A percentile compares a stretch with the other conserved stretches of the same genome.
These are phyloP conservation scores for Xylaria hypoxylon DNA, from an alignment of 2,329 filamentous ascomycete genomes.

Conservation along the genomic window DNA sequence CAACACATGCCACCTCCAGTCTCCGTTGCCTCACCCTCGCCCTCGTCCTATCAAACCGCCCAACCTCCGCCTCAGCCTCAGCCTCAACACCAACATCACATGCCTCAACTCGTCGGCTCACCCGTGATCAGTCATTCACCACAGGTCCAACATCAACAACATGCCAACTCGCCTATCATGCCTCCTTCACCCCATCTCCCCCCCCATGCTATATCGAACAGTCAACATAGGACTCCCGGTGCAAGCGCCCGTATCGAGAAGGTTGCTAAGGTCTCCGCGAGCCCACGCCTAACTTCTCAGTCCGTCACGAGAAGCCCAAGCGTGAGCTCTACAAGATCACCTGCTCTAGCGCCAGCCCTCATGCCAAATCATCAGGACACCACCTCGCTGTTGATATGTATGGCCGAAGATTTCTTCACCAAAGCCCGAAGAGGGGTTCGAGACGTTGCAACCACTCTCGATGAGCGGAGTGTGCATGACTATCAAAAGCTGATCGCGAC, in stretches of 20 bases:
- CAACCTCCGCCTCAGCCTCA: conserved; percentile 38
- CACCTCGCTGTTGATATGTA: conserved; percentile 71
- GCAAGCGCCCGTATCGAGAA: conserved; percentile 46
- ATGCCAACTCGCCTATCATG: conserved; percentile 45
- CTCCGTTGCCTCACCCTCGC: conserved; percentile 30
- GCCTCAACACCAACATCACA: conserved; percentile 42
- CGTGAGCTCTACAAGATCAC: conserved; percentile 51
- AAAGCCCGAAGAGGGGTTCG: conserved; percentile 70
- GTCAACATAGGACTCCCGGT: conserved; percentile 40
- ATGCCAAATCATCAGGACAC: conserved; percentile 62
- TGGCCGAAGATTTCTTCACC: conserved; percentile 80
- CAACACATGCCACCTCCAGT: conserved; percentile 35
- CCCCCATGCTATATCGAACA: conserved; percentile 42
- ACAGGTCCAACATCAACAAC: conserved; percentile 42
- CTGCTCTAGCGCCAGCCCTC: conserved; percentile 51
- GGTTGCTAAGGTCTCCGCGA: conserved; percentile 48
- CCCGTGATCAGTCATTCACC: conserved; percentile 45
- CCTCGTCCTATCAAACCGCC: conserved; percentile 25
- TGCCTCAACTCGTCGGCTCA: conserved; percentile 43
- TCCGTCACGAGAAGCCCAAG: conserved; percentile 49
- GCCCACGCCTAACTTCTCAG: conserved; percentile 48
- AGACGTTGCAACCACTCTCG: conserved; percentile 61
- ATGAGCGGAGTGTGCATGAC: conserved; percentile 66
- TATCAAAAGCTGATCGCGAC: conserved; percentile 80
- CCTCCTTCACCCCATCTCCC: conserved; percentile 47